Percentiles rank a stretch among this genome's conserved stretches.
phyloP scores from a whole-genome alignment of 805 yeast genomes.

The Starmerella ratchasimensis region DNA sequence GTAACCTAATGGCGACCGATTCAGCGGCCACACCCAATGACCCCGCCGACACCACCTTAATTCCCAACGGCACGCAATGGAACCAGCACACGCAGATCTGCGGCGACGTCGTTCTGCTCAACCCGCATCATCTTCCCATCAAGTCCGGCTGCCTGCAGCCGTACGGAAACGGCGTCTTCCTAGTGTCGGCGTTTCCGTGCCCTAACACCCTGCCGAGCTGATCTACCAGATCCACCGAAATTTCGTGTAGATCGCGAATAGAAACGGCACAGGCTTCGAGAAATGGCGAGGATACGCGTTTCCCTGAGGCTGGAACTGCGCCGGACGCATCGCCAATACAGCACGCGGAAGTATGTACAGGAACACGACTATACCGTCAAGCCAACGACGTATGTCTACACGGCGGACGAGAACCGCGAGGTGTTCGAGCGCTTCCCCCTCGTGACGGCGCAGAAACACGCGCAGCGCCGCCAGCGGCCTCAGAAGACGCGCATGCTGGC shows the following conservation, averaged over 20 bases:
- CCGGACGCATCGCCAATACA: neutral
- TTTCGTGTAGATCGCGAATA: neutral
- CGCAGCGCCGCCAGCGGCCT: constrained; percentile 37
- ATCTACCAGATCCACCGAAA: neutral
- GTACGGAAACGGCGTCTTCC: too few relatives aligned
- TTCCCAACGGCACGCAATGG: too few relatives aligned
- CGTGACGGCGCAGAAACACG: constrained; percentile 29
- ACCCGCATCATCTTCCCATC: too few relatives aligned
- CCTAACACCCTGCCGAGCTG: neutral
- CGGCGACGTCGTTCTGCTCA: too few relatives aligned
- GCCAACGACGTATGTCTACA: constrained; percentile 27
- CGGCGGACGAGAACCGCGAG: constrained; percentile 26
- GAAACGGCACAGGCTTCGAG: neutral
- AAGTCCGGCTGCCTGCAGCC: too few relatives aligned
- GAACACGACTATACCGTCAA: constrained; percentile 27
- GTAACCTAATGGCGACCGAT: too few relatives aligned
- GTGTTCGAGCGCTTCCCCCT: constrained; percentile 34
- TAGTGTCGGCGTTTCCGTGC: constrained; percentile 5
- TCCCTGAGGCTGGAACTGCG: neutral
- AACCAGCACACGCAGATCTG: too few relatives aligned
- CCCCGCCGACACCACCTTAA: too few relatives aligned
- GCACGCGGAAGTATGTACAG: constrained; percentile 11
- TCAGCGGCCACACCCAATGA: too few relatives aligned
- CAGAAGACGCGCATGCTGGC: constrained; percentile 52
- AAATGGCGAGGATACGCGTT: neutral